A percentile compares a stretch with the other conserved stretches of the same genome.
Evolutionary conservation across 2,329 filamentous ascomycete genomes (phyloP).

Genomic region (Fusarium sp.): DNA sequence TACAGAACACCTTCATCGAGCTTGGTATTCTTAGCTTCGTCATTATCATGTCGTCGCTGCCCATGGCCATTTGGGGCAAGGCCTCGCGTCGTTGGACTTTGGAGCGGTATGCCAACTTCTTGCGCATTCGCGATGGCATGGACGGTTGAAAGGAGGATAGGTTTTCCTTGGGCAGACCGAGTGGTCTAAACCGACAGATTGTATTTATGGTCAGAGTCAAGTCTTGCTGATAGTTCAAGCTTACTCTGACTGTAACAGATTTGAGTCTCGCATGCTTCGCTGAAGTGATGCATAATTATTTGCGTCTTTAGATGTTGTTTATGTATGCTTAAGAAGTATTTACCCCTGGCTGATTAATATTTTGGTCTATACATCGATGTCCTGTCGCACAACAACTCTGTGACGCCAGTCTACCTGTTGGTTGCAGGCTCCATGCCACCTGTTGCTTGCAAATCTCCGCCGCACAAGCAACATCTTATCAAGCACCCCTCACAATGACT

Average conservation of each 20-base stretch:
- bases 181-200: not conserved
- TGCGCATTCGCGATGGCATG: constrained; percentile 57
- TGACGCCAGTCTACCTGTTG: not conserved
- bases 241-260: not conserved
- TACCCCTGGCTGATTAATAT: not conserved
- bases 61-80: constrained; percentile 66
- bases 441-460: too few relatives aligned
- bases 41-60: constrained; percentile 59
- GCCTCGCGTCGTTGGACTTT: constrained; percentile 57
- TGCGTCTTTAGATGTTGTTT: not conserved
- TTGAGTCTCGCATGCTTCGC: not conserved
- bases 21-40: constrained; percentile 61
- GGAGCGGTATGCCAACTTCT: constrained; percentile 55
- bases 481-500: not conserved
- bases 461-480: not conserved
- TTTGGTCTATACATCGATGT: not conserved
- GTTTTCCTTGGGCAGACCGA: not conserved
- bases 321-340: not conserved
- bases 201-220: not conserved
- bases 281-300: not conserved
- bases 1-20: constrained; percentile 60
- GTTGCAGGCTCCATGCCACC: too few relatives aligned
- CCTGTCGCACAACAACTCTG: not conserved
- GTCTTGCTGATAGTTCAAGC: not conserved
- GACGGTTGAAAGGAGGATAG: constrained; percentile 24